Evolutionary conservation across 78 protist genomes (phyloP).

Genomic region (Chrysochromulina tobinii): DNA sequence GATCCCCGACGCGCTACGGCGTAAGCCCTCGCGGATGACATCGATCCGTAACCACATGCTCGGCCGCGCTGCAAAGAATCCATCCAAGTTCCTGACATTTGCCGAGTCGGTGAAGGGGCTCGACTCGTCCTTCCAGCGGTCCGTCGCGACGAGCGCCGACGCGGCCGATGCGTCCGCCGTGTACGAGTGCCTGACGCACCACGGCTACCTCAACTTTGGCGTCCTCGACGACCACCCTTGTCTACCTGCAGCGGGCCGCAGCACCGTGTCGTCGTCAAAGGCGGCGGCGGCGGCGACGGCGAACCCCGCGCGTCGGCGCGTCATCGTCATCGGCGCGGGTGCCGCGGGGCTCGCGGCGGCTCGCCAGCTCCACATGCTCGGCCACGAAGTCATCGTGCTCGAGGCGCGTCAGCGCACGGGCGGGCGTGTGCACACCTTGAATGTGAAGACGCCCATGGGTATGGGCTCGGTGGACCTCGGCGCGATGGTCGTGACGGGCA

Average conservation of each 20-base stretch:
- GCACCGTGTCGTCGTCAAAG: no score
- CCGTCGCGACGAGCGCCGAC: neutral
- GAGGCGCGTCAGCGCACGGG: conserved; percentile 41
- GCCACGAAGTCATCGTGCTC: conserved; percentile 11
- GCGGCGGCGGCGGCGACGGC: no score
- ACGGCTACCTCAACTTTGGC: neutral
- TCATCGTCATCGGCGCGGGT: conserved; percentile 38
- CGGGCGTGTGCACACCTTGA: conserved; percentile 26
- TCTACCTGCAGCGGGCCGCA: neutral
- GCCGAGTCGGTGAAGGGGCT: neutral
- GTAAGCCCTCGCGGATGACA: neutral
- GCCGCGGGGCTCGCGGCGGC: conserved; percentile 35
- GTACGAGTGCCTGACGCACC: neutral
- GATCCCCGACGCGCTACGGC: neutral
- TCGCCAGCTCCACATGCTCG: conserved; percentile 9
- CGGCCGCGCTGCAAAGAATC: neutral
- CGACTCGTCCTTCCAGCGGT: neutral
- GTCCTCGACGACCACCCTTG: neutral
- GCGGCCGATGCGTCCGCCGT: neutral
- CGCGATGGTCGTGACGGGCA: conserved; percentile 26
- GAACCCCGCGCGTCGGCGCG: neutral
- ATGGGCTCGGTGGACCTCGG: neutral
- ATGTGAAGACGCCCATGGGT: neutral
- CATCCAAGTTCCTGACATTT: neutral
- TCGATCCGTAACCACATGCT: conserved; percentile 11